A percentile compares a stretch with the other conserved stretches of the same genome.
phyloP scores from a whole-genome alignment of 352 stramenopile species.

The Phytophthora macrochlamydospora region DNA sequence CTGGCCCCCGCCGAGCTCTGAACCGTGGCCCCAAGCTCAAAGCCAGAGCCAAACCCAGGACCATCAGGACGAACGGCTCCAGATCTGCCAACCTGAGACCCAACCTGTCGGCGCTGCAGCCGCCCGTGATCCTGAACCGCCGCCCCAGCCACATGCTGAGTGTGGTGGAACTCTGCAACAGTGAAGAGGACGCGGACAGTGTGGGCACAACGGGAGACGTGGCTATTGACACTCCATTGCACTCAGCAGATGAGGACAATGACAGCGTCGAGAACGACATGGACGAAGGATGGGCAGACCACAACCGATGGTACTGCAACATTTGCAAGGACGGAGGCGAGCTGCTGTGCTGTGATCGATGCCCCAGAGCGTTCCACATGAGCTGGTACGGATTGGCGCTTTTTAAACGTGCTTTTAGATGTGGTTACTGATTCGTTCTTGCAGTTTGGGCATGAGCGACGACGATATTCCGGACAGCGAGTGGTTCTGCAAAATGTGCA shows the following conservation, averaged over 20 bases:
- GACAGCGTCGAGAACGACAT: conserved; percentile 43
- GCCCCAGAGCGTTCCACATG: conserved; percentile 93
- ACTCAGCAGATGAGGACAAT: conserved; percentile 43
- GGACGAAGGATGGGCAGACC: conserved; percentile 81
- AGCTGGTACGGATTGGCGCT: conserved; percentile 53
- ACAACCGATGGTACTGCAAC: conserved; percentile 92
- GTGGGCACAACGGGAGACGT: conserved; percentile 33
- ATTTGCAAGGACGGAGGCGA: conserved; percentile 91
- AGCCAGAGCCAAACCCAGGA: conserved; percentile 16
- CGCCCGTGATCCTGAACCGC: conserved; percentile 13
- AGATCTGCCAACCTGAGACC: background rate
- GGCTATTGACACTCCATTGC: conserved; percentile 37
- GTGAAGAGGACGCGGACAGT: conserved; percentile 50
- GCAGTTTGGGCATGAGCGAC: conserved; percentile 78
- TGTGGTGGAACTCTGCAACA: conserved; percentile 78
- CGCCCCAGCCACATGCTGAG: conserved; percentile 72
- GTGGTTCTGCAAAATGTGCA: conserved; percentile 90
- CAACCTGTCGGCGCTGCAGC: conserved; percentile 1
- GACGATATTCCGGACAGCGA: conserved; percentile 80
- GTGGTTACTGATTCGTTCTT: conserved; percentile 5
- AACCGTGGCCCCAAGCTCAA: conserved; percentile 28
- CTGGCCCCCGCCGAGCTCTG: background rate
- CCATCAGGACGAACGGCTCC: background rate
- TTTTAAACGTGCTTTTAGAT: conserved; percentile 5
- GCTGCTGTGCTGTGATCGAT: conserved; percentile 92